Evolutionary conservation across 257 asterid genomes (phyloP).

Genomic region (Solanum corneliomulleri): DNA sequence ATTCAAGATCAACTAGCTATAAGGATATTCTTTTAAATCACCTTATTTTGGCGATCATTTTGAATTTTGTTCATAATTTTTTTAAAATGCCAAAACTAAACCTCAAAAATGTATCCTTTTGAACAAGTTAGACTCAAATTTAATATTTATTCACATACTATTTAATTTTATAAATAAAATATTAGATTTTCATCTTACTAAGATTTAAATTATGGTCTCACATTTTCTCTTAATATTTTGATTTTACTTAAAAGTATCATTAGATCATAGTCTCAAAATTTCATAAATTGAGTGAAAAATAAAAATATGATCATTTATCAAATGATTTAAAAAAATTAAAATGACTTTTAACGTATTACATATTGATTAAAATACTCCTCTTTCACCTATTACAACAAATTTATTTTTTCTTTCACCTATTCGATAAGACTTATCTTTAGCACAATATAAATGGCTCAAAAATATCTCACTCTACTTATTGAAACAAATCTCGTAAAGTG

Average conservation of each 20-base stretch:
- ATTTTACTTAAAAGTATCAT: too few species aligned
- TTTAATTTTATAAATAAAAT: too few species aligned
- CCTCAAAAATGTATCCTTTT: not conserved
- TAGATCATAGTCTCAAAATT: too few species aligned
- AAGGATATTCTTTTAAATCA: not conserved
- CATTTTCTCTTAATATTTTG: not conserved
- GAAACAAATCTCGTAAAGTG: not conserved
- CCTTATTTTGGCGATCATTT: not conserved
- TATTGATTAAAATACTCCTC: too few species aligned
- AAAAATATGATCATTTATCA: too few species aligned
- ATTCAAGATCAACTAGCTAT: too few species aligned
- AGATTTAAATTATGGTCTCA: not conserved
- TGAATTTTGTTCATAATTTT: too few species aligned
- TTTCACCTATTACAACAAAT: not conserved
- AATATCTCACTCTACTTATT: not conserved
- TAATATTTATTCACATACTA: too few species aligned
- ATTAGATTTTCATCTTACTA: not conserved
- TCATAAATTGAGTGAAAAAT: too few species aligned
- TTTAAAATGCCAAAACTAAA: not conserved
- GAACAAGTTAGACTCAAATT: not conserved
- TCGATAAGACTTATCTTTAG: too few species aligned
- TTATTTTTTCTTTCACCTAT: too few species aligned
- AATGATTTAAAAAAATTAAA: not conserved
- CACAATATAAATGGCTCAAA: not conserved
- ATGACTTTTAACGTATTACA: fast-evolving